Evolutionary conservation across 2,329 filamentous ascomycete species (phyloP), one percentile per base, ranked within the genome.

Genomic region (Xenosphaeropsis pyriputrescens): DNA sequence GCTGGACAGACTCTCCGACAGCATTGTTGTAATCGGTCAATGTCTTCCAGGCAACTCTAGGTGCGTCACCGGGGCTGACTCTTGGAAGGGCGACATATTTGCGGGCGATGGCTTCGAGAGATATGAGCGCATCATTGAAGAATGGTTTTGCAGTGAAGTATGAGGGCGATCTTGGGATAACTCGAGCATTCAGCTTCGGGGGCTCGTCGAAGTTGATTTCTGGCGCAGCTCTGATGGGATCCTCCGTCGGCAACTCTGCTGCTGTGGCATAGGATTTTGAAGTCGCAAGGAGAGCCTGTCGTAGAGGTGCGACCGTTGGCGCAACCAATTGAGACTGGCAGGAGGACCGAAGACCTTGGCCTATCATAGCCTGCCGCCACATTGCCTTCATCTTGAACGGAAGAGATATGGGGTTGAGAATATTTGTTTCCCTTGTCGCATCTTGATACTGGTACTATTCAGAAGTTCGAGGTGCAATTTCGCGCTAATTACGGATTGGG

Each of bases 111-210:
- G 71, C 67, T 49, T 85, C 74, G 35, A 98, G 68, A 34, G 67
- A 63, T 47, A 96, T 71, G 49, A 82, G 74, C 51, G 83, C 73
- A 61, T 98, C 91, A 60, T 80, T 91, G 66, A 94, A 95, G 39
- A 71, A 68, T 2, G 88, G 82, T 43, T 79, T 79, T 37, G 80
- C 80, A 37, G 85, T 88, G 65, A 96, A 98, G 63, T 98, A 98
- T n/a, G 89, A 91, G 2, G 85, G 79, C 29, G 88, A 94, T 18
- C 71, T 70, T 15, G 91, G 91, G 29, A 95, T 65, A 16, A 93
- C 66, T 46, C 91, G 84, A 38, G 83, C 77, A 22, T 45, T 43
- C 46, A 16, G 41, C 42, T 8, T 43, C 47, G 39, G 14, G 40
- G 36, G 26, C 22, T 47, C 45, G 9, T 42, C 41, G 41, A 67